A percentile compares a stretch with the other conserved stretches of the same genome.
Evolutionary conservation across 768 basidiomycete species (phyloP).

Genomic region (Mycena vitilis): DNA sequence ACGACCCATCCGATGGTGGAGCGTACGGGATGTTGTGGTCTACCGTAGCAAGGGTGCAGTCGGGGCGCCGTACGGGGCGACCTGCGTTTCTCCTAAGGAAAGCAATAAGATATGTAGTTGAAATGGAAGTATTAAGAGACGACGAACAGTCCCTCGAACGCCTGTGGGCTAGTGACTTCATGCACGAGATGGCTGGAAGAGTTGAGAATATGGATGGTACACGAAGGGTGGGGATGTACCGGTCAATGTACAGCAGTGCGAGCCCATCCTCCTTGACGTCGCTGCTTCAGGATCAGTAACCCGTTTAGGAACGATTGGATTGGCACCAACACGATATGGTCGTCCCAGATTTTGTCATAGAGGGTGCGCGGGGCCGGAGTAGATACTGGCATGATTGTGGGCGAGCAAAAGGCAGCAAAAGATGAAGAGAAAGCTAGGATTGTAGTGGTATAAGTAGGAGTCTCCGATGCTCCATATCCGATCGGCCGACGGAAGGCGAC

Average conservation of each 20-base stretch:
- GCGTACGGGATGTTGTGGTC: slow-evolving; percentile 91
- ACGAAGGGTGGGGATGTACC: slow-evolving; percentile 53
- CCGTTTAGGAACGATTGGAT: slow-evolving; percentile 22
- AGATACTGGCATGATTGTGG: slow-evolving; percentile 53
- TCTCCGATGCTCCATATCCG: background rate
- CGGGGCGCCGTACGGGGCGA: slow-evolving; percentile 82
- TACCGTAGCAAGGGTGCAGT: slow-evolving; percentile 90
- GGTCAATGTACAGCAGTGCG: slow-evolving; percentile 86
- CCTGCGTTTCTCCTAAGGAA: slow-evolving; percentile 72
- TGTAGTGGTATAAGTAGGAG: background rate
- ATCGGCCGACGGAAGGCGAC: no score
- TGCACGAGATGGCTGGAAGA: slow-evolving; percentile 72
- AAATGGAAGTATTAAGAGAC: background rate
- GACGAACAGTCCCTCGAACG: slow-evolving; percentile 86
- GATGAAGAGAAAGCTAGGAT: no score
- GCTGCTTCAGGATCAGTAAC: slow-evolving; percentile 51
- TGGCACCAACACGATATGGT: slow-evolving; percentile 86
- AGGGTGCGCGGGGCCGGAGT: slow-evolving; percentile 79
- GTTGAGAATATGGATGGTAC: background rate
- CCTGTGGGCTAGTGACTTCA: slow-evolving; percentile 95
- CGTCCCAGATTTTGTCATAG: slow-evolving; percentile 98
- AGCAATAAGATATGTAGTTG: slow-evolving; percentile 24
- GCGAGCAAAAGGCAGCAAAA: background rate
- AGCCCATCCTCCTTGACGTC: slow-evolving; percentile 80
- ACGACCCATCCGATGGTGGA: background rate